Evolutionary conservation across 148 eudicot genomes (phyloP).

Genomic region (Chenopodium berlandieri): DNA sequence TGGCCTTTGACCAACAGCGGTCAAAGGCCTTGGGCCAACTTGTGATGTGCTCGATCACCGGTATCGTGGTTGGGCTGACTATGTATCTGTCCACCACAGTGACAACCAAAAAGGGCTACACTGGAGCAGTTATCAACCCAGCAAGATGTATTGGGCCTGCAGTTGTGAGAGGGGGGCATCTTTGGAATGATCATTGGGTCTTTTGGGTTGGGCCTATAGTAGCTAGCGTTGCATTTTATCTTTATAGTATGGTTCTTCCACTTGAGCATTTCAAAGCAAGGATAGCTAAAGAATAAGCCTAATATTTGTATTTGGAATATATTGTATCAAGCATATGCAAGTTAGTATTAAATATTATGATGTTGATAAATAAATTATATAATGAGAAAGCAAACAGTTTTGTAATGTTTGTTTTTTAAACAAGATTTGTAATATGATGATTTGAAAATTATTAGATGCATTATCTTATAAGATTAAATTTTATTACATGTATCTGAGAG

Average conservation of each 20-base stretch:
- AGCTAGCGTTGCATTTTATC: conserved; percentile 24
- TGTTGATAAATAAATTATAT: no score
- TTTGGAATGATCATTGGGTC: conserved; percentile 33
- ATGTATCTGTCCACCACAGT: conserved; percentile 29
- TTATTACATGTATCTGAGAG: no score
- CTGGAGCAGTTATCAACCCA: conserved; percentile 33
- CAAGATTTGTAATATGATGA: no score
- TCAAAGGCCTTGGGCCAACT: conserved; percentile 24
- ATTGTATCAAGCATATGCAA: not conserved
- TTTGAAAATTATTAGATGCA: no score
- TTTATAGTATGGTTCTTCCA: conserved; percentile 29
- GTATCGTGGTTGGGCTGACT: conserved; percentile 29
- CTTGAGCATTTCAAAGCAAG: conserved; percentile 31
- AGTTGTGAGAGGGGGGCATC: conserved; percentile 30
- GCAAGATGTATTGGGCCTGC: conserved; percentile 38
- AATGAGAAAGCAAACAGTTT: no score
- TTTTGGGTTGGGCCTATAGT: conserved; percentile 36
- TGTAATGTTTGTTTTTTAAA: no score
- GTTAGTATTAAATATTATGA: not conserved
- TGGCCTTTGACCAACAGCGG: conserved; percentile 26
- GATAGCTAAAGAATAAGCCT: not conserved
- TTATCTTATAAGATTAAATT: no score
- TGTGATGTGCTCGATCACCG: conserved; percentile 26
- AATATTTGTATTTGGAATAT: not conserved
- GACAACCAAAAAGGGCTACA: conserved; percentile 25